Conservation (phyloP, 805 yeast genomes). For the Saturnispora ahearnii region DNA sequence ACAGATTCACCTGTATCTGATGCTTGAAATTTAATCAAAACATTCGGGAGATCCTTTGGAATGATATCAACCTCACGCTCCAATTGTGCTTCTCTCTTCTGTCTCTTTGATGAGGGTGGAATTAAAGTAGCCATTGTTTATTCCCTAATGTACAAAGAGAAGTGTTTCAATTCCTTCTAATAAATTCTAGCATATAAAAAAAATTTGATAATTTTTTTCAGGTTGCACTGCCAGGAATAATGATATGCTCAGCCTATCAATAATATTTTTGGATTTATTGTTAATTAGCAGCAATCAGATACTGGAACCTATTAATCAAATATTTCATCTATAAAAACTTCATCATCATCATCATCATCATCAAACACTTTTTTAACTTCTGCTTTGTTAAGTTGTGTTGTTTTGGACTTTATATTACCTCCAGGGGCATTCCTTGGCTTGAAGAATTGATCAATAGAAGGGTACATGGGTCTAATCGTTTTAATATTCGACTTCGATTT, state of each 20-base stretch:
- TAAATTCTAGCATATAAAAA: neutral
- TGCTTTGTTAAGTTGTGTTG: neutral
- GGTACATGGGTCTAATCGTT: conserved; percentile 6
- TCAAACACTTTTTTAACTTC: neutral
- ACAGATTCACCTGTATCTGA: conserved; percentile 82
- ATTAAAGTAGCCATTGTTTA: conserved; percentile 74
- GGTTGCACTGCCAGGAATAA: neutral
- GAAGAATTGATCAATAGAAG: conserved; percentile 7
- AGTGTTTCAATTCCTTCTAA: neutral
- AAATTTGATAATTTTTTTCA: neutral
- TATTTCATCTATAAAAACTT: neutral
- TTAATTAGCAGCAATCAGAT: neutral
- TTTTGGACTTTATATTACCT: neutral
- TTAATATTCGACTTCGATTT: neutral
- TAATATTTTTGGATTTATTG: neutral
- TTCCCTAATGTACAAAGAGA: neutral
- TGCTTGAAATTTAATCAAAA: conserved; percentile 81
- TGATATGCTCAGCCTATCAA: neutral
- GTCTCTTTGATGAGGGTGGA: conserved; percentile 91
- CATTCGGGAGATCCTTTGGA: conserved; percentile 79
- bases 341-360: neutral
- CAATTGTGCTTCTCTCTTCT: conserved; percentile 72
- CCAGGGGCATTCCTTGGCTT: neutral
- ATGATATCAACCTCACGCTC: conserved; percentile 65
- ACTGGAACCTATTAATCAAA: neutral